Conservation (phyloP, 2,329 filamentous ascomycete genomes). For the Alternaria gaisen region DNA sequence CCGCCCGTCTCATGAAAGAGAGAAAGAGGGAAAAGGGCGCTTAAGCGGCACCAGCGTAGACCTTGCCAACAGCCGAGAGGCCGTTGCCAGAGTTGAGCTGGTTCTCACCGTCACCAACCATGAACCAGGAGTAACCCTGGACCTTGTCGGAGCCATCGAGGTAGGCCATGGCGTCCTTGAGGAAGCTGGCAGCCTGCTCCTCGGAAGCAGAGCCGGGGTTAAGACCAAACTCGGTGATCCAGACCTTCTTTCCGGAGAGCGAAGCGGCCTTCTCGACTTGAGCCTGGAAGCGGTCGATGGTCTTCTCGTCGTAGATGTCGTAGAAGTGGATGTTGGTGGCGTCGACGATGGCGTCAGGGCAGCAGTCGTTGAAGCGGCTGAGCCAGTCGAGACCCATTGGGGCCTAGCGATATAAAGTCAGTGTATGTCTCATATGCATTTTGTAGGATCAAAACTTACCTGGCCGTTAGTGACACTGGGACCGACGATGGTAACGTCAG, state of each 20-base stretch:
- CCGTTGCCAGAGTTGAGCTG: slow-evolving; percentile 39
- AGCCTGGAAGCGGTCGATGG: slow-evolving; percentile 47
- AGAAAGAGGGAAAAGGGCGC: background rate
- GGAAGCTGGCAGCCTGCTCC: slow-evolving; percentile 44
- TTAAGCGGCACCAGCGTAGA: slow-evolving; percentile 34
- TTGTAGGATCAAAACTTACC: too few species aligned
- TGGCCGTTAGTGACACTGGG: slow-evolving; percentile 46
- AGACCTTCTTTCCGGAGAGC: slow-evolving; percentile 44
- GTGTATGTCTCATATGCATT: too few species aligned
- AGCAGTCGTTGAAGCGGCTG: slow-evolving; percentile 40
- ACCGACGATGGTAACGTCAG: slow-evolving; percentile 44
- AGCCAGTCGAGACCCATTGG: slow-evolving; percentile 47
- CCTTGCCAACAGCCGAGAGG: slow-evolving; percentile 35
- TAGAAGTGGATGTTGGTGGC: slow-evolving; percentile 53
- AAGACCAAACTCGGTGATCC: slow-evolving; percentile 52
- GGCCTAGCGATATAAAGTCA: background rate
- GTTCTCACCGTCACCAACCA: slow-evolving; percentile 44
- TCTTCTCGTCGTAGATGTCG: slow-evolving; percentile 40
- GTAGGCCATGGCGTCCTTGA: slow-evolving; percentile 46
- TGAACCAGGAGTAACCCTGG: slow-evolving; percentile 51
- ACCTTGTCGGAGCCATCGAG: slow-evolving; percentile 43
- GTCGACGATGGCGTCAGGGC: slow-evolving; percentile 47
- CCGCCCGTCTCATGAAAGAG: background rate
- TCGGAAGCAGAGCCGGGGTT: slow-evolving; percentile 39
- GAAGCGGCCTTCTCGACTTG: slow-evolving; percentile 50